Conservation (phyloP, 1,284 basidiomycete species). For the Vanrija sp. region DNA sequence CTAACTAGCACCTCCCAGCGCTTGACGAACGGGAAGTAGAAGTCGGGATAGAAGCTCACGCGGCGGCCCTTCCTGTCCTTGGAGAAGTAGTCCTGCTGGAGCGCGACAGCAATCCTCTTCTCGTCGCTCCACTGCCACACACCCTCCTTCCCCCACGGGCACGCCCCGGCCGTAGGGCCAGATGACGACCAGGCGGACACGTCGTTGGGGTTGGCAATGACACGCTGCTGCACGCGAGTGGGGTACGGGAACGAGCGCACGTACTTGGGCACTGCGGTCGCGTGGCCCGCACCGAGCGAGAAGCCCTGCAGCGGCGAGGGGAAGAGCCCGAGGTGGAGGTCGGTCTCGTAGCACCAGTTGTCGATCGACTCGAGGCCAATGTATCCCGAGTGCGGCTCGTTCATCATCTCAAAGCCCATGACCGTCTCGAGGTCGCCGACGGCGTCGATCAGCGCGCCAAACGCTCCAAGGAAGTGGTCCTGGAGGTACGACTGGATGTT, state of each 20-base stretch:
- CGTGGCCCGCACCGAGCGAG: constrained; percentile 73
- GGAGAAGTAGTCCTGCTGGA: constrained; percentile 82
- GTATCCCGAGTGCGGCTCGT: constrained; percentile 94
- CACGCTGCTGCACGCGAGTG: constrained; percentile 52
- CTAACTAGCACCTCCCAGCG: constrained; percentile 67
- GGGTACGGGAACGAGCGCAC: constrained; percentile 80
- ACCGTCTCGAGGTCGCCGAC: constrained; percentile 74
- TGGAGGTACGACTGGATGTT: constrained; percentile 82
- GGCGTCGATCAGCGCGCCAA: constrained; percentile 63
- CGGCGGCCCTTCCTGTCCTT: constrained; percentile 62
- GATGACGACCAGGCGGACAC: constrained; percentile 65
- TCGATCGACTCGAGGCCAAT: constrained; percentile 78
- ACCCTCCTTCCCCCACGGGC: constrained; percentile 86
- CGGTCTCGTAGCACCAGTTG: constrained; percentile 87
- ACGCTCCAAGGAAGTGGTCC: constrained; percentile 73
- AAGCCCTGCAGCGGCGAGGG: constrained; percentile 81
- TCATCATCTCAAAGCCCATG: constrained; percentile 92
- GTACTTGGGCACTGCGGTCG: constrained; percentile 68
- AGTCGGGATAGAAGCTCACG: constrained; percentile 80
- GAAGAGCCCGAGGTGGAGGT: constrained; percentile 79
- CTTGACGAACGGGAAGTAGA: constrained; percentile 75
- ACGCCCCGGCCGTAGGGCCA: constrained; percentile 66
- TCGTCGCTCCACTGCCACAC: constrained; percentile 85
- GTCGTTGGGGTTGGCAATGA: constrained; percentile 54
- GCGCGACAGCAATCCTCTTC: constrained; percentile 66